Base-by-base conservation (phyloP, 2,329 filamentous ascomycete species). In the Ascochyta koolunga region DNA sequence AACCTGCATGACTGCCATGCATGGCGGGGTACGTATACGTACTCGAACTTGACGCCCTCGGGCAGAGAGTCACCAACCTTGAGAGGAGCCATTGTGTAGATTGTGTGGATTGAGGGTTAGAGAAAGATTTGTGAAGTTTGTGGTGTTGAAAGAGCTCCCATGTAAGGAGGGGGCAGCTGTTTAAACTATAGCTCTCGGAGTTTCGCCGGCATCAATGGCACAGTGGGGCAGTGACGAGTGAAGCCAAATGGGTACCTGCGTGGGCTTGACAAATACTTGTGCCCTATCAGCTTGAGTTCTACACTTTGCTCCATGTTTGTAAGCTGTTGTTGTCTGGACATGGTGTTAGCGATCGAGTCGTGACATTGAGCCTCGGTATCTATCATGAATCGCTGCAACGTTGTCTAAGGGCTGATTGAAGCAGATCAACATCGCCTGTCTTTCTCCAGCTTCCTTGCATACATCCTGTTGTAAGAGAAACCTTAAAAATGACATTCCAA, bases 41-140 rank as follows among this genome's bases (percentile, higher is more conserved):
- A 88, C 86, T 82, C 82, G 83, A 97, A 97, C 76, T 82, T 82
- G 58, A 96, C 88, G 67, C 84, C 89, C 66, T 86, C 80, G 65
- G 93, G 93, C 83, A 98, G 93, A 74, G 81, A 80, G 76, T 96
- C 91, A 72, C 93, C 93, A 74, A 84, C 83, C 76, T 93, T 87
- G 77, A 95, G 84, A 76, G 83, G 83, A 79, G 88, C 75, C 84
- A 86, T 86, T 71, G 47, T 68, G 58, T 54, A 37, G 45, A 51
- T 54, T 46, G 44, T 49, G 35, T 15, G 33, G 40, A 44, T 13
- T 32, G 44, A 25, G 15, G 25, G 18, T n/a, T 31, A 29, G 25
- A 27, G 31, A 29, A 37, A 33, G 36, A 13, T 18, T 4, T 50
- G 33, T 37, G n/a, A 11, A 49, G 21, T 51, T 35, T 33, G 35